These are phyloP conservation scores for Penicillium brasilianum DNA, from an alignment of 2,329 filamentous ascomycete genomes.

Conservation along the genomic window DNA sequence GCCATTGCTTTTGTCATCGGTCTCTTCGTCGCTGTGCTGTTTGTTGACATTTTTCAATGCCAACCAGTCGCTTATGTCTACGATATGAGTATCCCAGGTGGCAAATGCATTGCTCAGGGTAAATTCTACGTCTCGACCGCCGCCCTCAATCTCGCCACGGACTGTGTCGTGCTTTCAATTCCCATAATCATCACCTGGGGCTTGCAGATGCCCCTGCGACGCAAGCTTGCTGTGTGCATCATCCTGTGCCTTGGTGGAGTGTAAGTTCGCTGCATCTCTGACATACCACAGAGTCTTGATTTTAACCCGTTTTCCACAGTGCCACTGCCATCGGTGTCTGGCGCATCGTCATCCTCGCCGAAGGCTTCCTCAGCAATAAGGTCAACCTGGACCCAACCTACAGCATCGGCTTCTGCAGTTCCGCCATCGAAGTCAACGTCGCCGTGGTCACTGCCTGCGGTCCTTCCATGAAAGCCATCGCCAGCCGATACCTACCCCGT, in stretches of 20 bases:
- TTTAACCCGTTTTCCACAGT: slow-evolving; percentile 16
- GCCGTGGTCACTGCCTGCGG: slow-evolving; percentile 39
- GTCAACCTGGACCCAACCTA: slow-evolving; percentile 29
- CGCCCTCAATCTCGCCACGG: slow-evolving; percentile 38
- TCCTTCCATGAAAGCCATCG: slow-evolving; percentile 35
- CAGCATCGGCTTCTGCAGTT: slow-evolving; percentile 35
- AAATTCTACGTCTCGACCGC: slow-evolving; percentile 37
- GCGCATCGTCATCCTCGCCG: slow-evolving; percentile 35
- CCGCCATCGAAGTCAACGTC: slow-evolving; percentile 37
- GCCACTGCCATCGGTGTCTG: slow-evolving; percentile 37
- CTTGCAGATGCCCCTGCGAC: slow-evolving; percentile 35
- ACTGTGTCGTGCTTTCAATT: slow-evolving; percentile 37
- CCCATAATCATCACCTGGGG: slow-evolving; percentile 39
- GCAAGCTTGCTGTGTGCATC: slow-evolving; percentile 37
- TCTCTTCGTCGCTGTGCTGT: slow-evolving; percentile 31
- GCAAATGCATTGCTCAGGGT: slow-evolving; percentile 37
- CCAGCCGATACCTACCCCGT: slow-evolving; percentile 25
- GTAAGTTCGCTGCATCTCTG: slow-evolving; percentile 19
- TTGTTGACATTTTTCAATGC: slow-evolving; percentile 42
- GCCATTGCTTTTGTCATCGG: slow-evolving; percentile 18
- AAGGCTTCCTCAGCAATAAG: slow-evolving; percentile 22
- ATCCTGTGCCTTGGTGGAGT: slow-evolving; percentile 37
- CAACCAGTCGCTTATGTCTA: slow-evolving; percentile 34
- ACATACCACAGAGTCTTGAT: background rate
- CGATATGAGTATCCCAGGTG: slow-evolving; percentile 24